Evolutionary conservation across 805 yeast genomes (phyloP), one percentile per base, ranked within the genome.

Genomic region (Candida insectorum): DNA sequence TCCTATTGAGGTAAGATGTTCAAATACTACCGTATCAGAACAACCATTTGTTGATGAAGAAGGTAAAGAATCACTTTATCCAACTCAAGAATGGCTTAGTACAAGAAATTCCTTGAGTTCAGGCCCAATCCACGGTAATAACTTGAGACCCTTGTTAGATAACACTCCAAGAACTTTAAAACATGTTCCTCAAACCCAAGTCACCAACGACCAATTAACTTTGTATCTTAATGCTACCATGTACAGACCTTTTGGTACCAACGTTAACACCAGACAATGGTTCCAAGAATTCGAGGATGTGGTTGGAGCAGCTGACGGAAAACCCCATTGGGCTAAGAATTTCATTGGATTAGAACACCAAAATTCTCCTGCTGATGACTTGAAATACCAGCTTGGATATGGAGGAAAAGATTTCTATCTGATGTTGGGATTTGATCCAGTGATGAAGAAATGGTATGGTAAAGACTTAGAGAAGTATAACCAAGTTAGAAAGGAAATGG

Each of bases 321-420:
- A 80, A 56, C 98, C 98, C 2, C 98, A 91, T 58, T 91, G 98
- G 98, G 98, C 98, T 12, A 91, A 91, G 68, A 89, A 88, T 59
- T 91, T 87, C 57, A 66, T 85, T 36, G 95, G 95, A 1, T 46
- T 63, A 30, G 55, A 52, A 11, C 43, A 60, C 6, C 48, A 46
- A 6, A 56, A 41, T 28, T 69, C 65, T 29, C 43, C 62, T 2
- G 44, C 39, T 7, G 56, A 42, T 31, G 74, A 70, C 33, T 54
- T 65, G 30, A 53, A 64, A 26, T 66, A 62, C 35, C 71, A 66
- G 45, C 36, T 60, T 31, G 48, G 44, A 10, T 64, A 45, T 42
- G 71, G 71, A 2, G 73, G 69, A 1, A 61, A 64, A 33, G 81
- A 76, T 41, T 60, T 56, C 44, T 82, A 81, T 41, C 79, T 82